Conservation (phyloP, 805 yeast species). For the Kodamaea fukazawae region DNA sequence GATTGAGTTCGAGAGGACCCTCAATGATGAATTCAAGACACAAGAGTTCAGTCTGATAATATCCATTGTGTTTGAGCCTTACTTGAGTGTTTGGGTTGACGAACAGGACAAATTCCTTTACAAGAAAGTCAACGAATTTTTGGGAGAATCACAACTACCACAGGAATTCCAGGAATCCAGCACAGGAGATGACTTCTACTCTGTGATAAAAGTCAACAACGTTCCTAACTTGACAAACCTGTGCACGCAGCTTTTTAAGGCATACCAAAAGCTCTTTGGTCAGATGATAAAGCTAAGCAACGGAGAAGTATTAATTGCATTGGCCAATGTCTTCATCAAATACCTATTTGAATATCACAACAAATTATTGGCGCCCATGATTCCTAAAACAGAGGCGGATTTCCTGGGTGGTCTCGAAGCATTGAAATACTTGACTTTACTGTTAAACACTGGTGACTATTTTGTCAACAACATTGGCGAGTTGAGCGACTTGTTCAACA, state of each 20-base stretch:
- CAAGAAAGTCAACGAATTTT: constrained; percentile 61
- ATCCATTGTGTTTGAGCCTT: constrained; percentile 76
- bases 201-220: constrained; percentile 43
- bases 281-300: constrained; percentile 50
- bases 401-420: constrained; percentile 52
- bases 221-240: constrained; percentile 74
- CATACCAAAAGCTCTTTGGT: constrained; percentile 67
- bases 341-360: constrained; percentile 52
- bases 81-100: constrained; percentile 77
- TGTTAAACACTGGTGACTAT: constrained; percentile 87
- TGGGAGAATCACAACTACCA: constrained; percentile 55
- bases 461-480: constrained; percentile 77
- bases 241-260: constrained; percentile 80
- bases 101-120: constrained; percentile 71
- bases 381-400: constrained; percentile 47
- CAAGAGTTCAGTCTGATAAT: constrained; percentile 46
- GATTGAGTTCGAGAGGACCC: constrained; percentile 75
- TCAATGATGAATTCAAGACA: constrained; percentile 61
- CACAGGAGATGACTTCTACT: constrained; percentile 27
- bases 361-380: constrained; percentile 31
- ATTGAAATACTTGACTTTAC: constrained; percentile 61
- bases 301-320: constrained; percentile 48
- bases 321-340: constrained; percentile 60
- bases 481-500: constrained; percentile 58
- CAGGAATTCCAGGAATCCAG: constrained; percentile 25